Evolutionary conservation across 768 basidiomycete genomes (phyloP).

Genomic region (Boletales sp.): DNA sequence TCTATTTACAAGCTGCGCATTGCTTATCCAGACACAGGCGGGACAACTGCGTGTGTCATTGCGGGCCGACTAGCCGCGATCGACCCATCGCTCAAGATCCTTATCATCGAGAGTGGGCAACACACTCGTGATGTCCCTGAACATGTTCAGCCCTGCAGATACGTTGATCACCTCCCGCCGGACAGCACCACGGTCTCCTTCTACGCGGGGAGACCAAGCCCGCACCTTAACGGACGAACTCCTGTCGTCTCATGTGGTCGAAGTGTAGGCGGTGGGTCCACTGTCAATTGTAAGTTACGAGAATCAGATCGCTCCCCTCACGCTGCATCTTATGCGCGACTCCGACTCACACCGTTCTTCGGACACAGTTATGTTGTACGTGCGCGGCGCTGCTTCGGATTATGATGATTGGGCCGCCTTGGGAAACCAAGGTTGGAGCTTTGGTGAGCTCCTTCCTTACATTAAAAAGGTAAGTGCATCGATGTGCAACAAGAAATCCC

Average conservation of each 20-base stretch:
- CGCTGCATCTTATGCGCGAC: background rate
- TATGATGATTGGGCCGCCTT: constrained; percentile 57
- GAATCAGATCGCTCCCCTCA: no score
- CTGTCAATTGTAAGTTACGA: constrained; percentile 49
- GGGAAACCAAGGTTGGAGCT: constrained; percentile 60
- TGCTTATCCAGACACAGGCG: constrained; percentile 27
- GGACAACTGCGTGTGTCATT: constrained; percentile 53
- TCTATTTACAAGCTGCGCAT: background rate
- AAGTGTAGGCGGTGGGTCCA: constrained; percentile 60
- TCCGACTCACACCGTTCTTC: background rate
- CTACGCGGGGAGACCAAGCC: constrained; percentile 37
- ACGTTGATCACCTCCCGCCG: constrained; percentile 38
- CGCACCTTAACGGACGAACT: constrained; percentile 43
- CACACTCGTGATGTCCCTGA: constrained; percentile 42
- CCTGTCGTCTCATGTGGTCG: constrained; percentile 43
- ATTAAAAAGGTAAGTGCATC: constrained; percentile 46
- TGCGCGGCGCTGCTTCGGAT: constrained; percentile 57
- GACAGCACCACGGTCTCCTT: constrained; percentile 42
- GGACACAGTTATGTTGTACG: constrained; percentile 45
- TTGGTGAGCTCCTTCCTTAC: constrained; percentile 52
- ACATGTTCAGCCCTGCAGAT: constrained; percentile 56
- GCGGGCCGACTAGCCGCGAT: constrained; percentile 51
- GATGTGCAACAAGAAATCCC: constrained; percentile 14
- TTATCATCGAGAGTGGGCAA: constrained; percentile 58
- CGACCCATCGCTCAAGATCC: constrained; percentile 52